phyloP scores from a whole-genome alignment of 2,329 filamentous ascomycete genomes.

The Sphaceloma murrayae region DNA sequence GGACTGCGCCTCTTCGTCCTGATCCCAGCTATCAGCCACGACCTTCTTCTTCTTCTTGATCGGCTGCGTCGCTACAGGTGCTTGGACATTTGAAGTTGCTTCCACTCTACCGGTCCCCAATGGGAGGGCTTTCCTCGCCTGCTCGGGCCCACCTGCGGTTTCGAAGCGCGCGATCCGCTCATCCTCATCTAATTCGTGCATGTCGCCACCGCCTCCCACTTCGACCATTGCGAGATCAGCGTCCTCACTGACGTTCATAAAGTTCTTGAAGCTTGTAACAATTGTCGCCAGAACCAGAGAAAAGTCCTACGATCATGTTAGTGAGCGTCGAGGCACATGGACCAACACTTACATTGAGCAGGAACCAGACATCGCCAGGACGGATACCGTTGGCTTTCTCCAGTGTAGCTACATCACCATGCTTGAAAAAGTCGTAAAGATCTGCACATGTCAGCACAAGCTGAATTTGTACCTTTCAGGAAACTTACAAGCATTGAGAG shows the following conservation, averaged over 20 bases:
- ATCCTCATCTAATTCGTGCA: slow-evolving; percentile 38
- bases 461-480: neutral
- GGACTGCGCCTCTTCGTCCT: slow-evolving; percentile 23
- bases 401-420: slow-evolving; percentile 54
- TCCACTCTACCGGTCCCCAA: slow-evolving; percentile 22
- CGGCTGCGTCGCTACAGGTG: slow-evolving; percentile 24
- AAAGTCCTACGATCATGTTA: slow-evolving; percentile 35
- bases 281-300: slow-evolving; percentile 61
- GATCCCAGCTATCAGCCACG: slow-evolving; percentile 38
- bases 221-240: slow-evolving; percentile 44
- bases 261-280: slow-evolving; percentile 52
- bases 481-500: slow-evolving; percentile 47
- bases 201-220: slow-evolving; percentile 43
- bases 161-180: slow-evolving; percentile 31
- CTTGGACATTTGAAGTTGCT: slow-evolving; percentile 21
- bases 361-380: slow-evolving; percentile 60
- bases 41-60: slow-evolving; percentile 30
- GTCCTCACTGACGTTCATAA: slow-evolving; percentile 42
- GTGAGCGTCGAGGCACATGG: neutral
- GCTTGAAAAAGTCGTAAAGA: slow-evolving; percentile 67
- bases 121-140: slow-evolving; percentile 19
- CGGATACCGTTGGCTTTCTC: slow-evolving; percentile 57
- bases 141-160: slow-evolving; percentile 17
- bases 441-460: slow-evolving; percentile 25
- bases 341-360: slow-evolving; percentile 42